These are phyloP conservation scores for Leccinum variicolor DNA, from an alignment of 768 basidiomycete species.

Conservation along the genomic window DNA sequence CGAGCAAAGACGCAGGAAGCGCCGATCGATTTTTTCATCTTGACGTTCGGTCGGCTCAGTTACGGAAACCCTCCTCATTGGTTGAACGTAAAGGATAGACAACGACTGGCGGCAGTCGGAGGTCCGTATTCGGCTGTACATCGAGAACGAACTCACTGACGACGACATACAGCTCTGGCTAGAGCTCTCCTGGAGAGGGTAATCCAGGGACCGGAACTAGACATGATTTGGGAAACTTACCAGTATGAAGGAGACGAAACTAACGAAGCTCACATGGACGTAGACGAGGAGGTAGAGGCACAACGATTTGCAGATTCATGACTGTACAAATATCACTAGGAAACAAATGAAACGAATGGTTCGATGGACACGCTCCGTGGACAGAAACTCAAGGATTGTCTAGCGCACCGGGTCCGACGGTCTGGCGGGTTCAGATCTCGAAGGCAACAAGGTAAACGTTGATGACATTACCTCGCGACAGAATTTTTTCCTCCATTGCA, in stretches of 20 bases:
- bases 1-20: slow-evolving; percentile 56
- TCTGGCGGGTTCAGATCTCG: slow-evolving; percentile 13
- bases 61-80: slow-evolving; percentile 66
- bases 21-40: slow-evolving; percentile 65
- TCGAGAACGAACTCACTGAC: slow-evolving; percentile 2
- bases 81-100: slow-evolving; percentile 40
- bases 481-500: slow-evolving; percentile 55
- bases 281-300: slow-evolving; percentile 52
- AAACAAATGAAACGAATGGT: background rate
- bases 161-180: slow-evolving; percentile 45
- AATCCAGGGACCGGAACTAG: slow-evolving; percentile 71
- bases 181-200: slow-evolving; percentile 61
- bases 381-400: slow-evolving; percentile 13
- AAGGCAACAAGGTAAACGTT: background rate
- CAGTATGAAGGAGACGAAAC: slow-evolving; percentile 44
- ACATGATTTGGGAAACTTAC: slow-evolving; percentile 60
- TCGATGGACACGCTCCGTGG: background rate
- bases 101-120: slow-evolving; percentile 42
- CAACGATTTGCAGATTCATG: slow-evolving; percentile 20
- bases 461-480: slow-evolving; percentile 43
- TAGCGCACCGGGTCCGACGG: slow-evolving; percentile 14
- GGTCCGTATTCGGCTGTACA: slow-evolving; percentile 37
- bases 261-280: slow-evolving; percentile 39
- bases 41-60: slow-evolving; percentile 73
- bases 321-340: background rate